Conservation (phyloP, 805 yeast species). For the Peterozyma toletana region DNA sequence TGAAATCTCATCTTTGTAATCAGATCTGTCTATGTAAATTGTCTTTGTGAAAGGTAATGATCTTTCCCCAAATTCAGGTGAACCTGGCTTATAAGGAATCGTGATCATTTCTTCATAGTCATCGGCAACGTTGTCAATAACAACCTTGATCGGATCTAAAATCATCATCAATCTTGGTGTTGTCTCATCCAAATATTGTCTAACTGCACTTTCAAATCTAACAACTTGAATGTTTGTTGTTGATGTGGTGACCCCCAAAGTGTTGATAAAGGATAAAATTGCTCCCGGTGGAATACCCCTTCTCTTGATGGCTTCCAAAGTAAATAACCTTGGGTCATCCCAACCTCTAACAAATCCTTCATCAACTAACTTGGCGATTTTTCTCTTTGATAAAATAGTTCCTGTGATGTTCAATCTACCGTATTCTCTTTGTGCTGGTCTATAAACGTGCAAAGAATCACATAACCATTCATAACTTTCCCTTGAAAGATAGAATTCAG, state of each 20-base stretch:
- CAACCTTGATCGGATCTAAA: constrained; percentile 77
- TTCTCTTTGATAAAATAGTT: constrained; percentile 89
- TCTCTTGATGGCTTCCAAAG: constrained; percentile 89
- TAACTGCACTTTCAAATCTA: constrained; percentile 83
- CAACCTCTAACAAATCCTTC: constrained; percentile 84
- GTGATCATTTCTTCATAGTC: constrained; percentile 63
- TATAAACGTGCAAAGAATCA: constrained; percentile 87
- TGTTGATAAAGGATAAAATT: constrained; percentile 83
- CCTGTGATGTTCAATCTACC: constrained; percentile 96
- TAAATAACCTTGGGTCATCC: constrained; percentile 97
- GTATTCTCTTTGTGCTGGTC: constrained; percentile 98
- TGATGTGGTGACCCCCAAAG: constrained; percentile 93
- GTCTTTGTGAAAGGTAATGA: constrained; percentile 68
- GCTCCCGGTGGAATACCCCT: constrained; percentile 99
- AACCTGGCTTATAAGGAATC: constrained; percentile 88
- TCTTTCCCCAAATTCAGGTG: constrained; percentile 67
- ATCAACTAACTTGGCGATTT: constrained; percentile 86
- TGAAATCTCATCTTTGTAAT: constrained; percentile 63
- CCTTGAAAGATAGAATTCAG: constrained; percentile 87
- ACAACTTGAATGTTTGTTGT: constrained; percentile 86
- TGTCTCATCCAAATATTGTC: constrained; percentile 80
- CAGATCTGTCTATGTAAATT: constrained; percentile 82
- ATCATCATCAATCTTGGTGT: constrained; percentile 95
- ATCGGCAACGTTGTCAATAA: constrained; percentile 74
- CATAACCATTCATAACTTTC: constrained; percentile 98